These are phyloP conservation scores for Mycena citricolor DNA, from an alignment of 1,284 basidiomycete species.

Conservation along the genomic window DNA sequence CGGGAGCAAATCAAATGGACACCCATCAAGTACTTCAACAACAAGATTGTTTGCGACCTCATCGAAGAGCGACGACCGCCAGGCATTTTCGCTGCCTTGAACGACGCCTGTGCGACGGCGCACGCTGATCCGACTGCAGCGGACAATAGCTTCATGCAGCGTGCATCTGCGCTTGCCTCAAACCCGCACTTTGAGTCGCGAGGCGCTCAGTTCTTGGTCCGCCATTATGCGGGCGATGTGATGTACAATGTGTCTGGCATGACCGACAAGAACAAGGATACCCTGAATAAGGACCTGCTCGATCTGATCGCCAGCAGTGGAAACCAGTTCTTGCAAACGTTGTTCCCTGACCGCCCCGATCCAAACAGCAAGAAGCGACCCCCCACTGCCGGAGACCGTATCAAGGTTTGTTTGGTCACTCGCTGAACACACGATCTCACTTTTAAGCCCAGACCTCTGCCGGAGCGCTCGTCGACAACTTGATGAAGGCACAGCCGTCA, in stretches of 20 bases:
- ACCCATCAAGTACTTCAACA: slow-evolving; percentile 97
- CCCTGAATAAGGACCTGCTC: slow-evolving; percentile 91
- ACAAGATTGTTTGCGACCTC: slow-evolving; percentile 96
- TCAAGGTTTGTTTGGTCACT: slow-evolving; percentile 63
- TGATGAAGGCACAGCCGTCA: slow-evolving; percentile 95
- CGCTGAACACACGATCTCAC: no score
- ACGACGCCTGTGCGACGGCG: slow-evolving; percentile 97
- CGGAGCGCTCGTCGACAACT: slow-evolving; percentile 91
- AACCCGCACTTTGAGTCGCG: slow-evolving; percentile 94
- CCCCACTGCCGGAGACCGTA: slow-evolving; percentile 97
- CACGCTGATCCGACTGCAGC: slow-evolving; percentile 97
- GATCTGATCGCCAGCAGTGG: slow-evolving; percentile 83
- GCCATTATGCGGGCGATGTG: slow-evolving; percentile 97
- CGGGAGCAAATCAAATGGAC: slow-evolving; percentile 99
- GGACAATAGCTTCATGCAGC: slow-evolving; percentile 96
- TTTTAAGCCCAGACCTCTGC: slow-evolving; percentile 66
- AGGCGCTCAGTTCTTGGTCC: slow-evolving; percentile 86
- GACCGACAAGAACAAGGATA: slow-evolving; percentile 99
- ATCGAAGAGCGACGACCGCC: slow-evolving; percentile 97
- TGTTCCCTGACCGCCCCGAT: slow-evolving; percentile 96
- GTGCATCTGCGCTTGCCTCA: slow-evolving; percentile 76
- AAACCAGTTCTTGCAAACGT: slow-evolving; percentile 81
- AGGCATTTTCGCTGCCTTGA: slow-evolving; percentile 96
- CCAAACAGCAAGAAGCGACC: slow-evolving; percentile 97
- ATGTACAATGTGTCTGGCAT: slow-evolving; percentile 97